Evolutionary conservation across 805 yeast species (phyloP).

Genomic region (Saccharomycopsis babjevae): DNA sequence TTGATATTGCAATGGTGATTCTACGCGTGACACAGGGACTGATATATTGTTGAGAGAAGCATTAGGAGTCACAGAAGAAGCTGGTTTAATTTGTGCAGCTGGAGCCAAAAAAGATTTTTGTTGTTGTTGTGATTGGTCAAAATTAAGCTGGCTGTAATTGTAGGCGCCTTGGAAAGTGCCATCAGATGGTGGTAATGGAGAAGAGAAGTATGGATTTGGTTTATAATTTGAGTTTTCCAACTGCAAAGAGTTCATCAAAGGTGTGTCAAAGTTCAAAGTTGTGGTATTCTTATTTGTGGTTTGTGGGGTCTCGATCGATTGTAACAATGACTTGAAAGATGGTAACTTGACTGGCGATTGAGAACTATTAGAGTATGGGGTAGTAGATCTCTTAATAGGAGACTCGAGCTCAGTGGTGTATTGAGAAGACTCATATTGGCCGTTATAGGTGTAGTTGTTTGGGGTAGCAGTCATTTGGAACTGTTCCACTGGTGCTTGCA

Average conservation of each 20-base stretch:
- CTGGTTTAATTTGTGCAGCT: background rate
- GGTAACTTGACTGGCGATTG: slow-evolving; percentile 15
- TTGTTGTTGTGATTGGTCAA: slow-evolving; percentile 16
- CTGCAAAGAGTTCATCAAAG: slow-evolving; percentile 17
- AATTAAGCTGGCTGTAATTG: slow-evolving; percentile 15
- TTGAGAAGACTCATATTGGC: slow-evolving; percentile 1
- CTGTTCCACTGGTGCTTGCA: background rate
- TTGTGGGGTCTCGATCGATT: slow-evolving; percentile 17
- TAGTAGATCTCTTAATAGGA: slow-evolving; percentile 6
- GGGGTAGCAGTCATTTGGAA: background rate
- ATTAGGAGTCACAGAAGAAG: background rate
- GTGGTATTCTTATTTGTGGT: slow-evolving; percentile 4
- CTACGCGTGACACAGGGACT: slow-evolving; percentile 2
- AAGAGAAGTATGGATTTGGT: slow-evolving; percentile 2
- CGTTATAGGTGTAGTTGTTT: slow-evolving; percentile 9
- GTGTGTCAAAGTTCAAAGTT: slow-evolving; percentile 14
- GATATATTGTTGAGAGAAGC: background rate
- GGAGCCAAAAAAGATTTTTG: slow-evolving; percentile 2
- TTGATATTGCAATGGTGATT: slow-evolving; percentile 16
- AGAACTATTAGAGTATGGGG: background rate
- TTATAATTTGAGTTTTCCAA: slow-evolving; percentile 11
- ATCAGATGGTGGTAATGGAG: background rate
- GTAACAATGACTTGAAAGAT: slow-evolving; percentile 18
- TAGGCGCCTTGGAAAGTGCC: slow-evolving; percentile 14
- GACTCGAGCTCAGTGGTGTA: slow-evolving; percentile 9